Conservation (phyloP, 306 rosid species). For the Rosa rugosa region DNA sequence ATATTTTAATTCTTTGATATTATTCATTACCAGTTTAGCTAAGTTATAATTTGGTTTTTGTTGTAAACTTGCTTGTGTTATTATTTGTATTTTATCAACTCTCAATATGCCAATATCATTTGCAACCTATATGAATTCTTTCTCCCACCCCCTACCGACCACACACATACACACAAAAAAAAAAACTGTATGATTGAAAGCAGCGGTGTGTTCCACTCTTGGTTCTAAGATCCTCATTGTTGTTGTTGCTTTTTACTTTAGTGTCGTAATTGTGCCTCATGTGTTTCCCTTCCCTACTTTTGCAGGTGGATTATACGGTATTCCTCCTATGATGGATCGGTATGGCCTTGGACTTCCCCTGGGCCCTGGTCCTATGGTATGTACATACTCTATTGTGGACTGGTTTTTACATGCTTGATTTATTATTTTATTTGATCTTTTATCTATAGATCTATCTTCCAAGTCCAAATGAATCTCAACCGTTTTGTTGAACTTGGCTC, state of each 20-base stretch:
- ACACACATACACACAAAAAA: too few species aligned
- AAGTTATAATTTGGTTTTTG: not conserved
- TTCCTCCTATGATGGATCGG: slow-evolving; percentile 82
- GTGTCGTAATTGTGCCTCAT: not conserved
- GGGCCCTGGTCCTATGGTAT: slow-evolving; percentile 86
- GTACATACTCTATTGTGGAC: slow-evolving; percentile 10
- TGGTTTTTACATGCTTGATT: not conserved
- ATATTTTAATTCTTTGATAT: not conserved
- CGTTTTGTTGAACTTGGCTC: not conserved
- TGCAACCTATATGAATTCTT: not conserved
- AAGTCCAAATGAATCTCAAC: not conserved
- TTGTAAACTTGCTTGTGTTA: not conserved
- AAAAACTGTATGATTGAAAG: not conserved
- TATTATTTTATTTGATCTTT: not conserved
- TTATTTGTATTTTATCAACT: not conserved
- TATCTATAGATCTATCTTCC: not conserved
- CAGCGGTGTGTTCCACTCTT: not conserved
- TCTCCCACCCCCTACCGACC: not conserved
- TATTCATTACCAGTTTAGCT: not conserved
- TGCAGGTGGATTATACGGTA: slow-evolving; percentile 86
- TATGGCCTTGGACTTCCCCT: slow-evolving; percentile 89
- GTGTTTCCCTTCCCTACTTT: slow-evolving; percentile 22
- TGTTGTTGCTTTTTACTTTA: slow-evolving; percentile 4
- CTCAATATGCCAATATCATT: not conserved
- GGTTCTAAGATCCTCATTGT: not conserved